phyloP scores from a whole-genome alignment of 2,329 filamentous ascomycete genomes.

The Claviceps sp. region DNA sequence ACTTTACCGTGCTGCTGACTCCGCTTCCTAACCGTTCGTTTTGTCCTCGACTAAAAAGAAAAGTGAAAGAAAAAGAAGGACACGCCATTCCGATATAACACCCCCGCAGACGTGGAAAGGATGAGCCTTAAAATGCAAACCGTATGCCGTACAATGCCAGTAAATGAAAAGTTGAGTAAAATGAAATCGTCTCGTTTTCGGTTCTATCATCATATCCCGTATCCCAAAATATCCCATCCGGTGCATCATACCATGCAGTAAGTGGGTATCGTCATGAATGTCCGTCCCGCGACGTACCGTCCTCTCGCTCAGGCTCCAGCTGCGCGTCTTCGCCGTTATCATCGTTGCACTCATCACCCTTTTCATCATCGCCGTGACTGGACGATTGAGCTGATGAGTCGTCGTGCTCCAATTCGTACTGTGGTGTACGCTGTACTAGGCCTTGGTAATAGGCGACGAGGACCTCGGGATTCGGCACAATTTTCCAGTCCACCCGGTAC shows the following conservation, averaged over 20 bases:
- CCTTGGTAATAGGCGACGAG: constrained; percentile 88
- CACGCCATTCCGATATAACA: not conserved
- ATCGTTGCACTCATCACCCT: not conserved
- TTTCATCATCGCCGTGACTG: constrained; percentile 5
- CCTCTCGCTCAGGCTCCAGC: constrained; percentile 12
- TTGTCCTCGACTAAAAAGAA: not conserved
- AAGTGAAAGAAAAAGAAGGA: not conserved
- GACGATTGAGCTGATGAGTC: constrained; percentile 11
- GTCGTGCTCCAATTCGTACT: constrained; percentile 36
- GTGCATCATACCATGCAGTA: not conserved
- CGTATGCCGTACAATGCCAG: not conserved
- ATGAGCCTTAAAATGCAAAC: not conserved
- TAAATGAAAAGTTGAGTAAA: not conserved
- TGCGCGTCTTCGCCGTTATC: constrained; percentile 20
- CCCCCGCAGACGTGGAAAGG: not conserved
- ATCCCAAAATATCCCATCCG: not conserved
- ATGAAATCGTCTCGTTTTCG: not conserved
- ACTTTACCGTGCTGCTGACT: not conserved
- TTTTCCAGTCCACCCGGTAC: constrained; percentile 87
- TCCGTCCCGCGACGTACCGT: not conserved
- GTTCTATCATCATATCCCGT: not conserved
- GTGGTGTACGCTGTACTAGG: constrained; percentile 54
- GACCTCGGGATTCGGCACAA: constrained; percentile 88
- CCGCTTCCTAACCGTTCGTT: not conserved
- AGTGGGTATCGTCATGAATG: constrained; percentile 7